These are phyloP conservation scores for Rhododendron simsii DNA, from an alignment of 148 eudicot genomes.

Conservation along the genomic window DNA sequence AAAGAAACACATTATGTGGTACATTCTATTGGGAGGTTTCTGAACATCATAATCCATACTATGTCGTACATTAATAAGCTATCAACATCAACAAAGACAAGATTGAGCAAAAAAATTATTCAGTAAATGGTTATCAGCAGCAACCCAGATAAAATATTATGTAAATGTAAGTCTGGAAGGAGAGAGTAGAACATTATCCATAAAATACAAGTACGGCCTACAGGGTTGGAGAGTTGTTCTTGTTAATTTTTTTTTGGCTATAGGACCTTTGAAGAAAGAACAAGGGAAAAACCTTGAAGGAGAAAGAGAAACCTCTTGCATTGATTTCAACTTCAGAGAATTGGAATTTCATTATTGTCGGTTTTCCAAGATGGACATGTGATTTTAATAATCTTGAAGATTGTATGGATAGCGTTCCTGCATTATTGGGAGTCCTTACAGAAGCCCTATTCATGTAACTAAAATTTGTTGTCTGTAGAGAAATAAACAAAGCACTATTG, in stretches of 20 bases:
- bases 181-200: neutral
- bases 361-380: neutral
- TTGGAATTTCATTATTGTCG: neutral
- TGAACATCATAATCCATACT: neutral
- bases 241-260: neutral
- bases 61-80: neutral
- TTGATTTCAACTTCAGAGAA: neutral
- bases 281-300: neutral
- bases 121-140: neutral
- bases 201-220: neutral
- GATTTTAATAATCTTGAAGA: neutral
- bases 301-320: neutral
- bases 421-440: neutral
- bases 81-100: neutral
- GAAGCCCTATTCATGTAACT: neutral
- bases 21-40: neutral
- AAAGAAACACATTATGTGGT: neutral
- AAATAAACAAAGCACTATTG: neutral
- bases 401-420: neutral
- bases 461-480: neutral
- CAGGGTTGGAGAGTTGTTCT: neutral
- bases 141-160: neutral
- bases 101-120: neutral
- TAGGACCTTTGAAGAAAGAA: conserved; percentile 1
- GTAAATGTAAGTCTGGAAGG: neutral